Evolutionary conservation across 225 moss, liverwort and hornwort species (phyloP).

Genomic region (Neckera pumila): DNA sequence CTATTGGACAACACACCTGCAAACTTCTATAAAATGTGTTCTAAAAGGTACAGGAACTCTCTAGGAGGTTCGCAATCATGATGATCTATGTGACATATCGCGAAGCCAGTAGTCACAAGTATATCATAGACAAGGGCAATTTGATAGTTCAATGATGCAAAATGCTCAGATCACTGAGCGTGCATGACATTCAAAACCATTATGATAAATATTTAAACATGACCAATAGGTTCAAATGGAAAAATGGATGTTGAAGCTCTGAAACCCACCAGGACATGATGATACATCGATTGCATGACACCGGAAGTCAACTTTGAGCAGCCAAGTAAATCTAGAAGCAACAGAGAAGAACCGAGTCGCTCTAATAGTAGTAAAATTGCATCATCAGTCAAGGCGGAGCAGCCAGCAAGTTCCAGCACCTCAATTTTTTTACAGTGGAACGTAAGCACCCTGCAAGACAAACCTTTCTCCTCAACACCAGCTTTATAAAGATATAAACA

Average conservation of each 20-base stretch:
- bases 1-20: not conserved
- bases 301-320: slow-evolving; percentile 50
- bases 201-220: not conserved
- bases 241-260: not conserved
- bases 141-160: not conserved
- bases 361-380: slow-evolving; percentile 43
- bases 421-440: slow-evolving; percentile 75
- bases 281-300: slow-evolving; percentile 22
- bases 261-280: slow-evolving; percentile 47
- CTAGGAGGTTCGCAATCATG: not conserved
- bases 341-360: slow-evolving; percentile 53
- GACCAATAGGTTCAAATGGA: not conserved
- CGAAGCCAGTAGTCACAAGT: not conserved
- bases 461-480: not conserved
- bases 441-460: slow-evolving; percentile 64
- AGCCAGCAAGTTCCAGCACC: slow-evolving; percentile 58
- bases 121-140: not conserved
- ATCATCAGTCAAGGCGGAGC: slow-evolving; percentile 47
- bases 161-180: not conserved
- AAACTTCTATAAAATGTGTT: not conserved
- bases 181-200: not conserved
- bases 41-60: not conserved
- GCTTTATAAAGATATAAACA: not conserved
- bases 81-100: not conserved
- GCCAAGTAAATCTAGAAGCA: slow-evolving; percentile 58